Conservation (phyloP, 2,329 filamentous ascomycete genomes). For the Ophiostoma sp. region DNA sequence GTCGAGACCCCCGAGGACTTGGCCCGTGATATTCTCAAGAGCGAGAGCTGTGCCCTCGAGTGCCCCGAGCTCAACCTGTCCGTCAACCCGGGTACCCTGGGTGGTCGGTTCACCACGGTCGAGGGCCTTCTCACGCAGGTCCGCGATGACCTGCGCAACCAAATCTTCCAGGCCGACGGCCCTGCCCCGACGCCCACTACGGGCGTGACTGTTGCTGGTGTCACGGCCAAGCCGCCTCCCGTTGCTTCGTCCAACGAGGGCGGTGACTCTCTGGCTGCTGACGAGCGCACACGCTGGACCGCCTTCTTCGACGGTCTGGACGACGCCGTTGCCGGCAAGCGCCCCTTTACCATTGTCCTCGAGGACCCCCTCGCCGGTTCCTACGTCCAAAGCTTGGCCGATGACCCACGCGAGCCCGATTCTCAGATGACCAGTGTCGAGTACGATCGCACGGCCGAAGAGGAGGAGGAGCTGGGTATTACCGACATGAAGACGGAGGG, state of each 20-base stretch:
- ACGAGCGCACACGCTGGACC: conserved; percentile 72
- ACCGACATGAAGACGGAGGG: conserved; percentile 90
- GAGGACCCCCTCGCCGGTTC: conserved; percentile 88
- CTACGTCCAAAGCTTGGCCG: conserved; percentile 86
- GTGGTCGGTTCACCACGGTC: conserved; percentile 94
- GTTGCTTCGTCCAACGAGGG: conserved; percentile 65
- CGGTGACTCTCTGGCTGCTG: conserved; percentile 72
- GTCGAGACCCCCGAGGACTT: conserved; percentile 73
- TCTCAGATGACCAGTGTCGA: conserved; percentile 78
- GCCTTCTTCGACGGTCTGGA: conserved; percentile 77
- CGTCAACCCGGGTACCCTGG: conserved; percentile 90
- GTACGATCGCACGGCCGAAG: conserved; percentile 84
- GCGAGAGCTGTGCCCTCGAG: conserved; percentile 83
- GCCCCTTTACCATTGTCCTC: conserved; percentile 78
- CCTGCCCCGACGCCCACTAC: neutral
- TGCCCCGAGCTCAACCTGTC: conserved; percentile 84
- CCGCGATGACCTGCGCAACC: conserved; percentile 79
- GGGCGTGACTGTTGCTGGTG: neutral
- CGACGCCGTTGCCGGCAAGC: conserved; percentile 74
- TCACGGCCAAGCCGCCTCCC: neutral
- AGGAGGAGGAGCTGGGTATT: conserved; percentile 90
- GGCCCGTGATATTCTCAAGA: conserved; percentile 91
- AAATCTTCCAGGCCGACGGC: conserved; percentile 69
- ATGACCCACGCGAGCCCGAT: conserved; percentile 68
- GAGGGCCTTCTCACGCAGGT: conserved; percentile 93